phyloP scores from a whole-genome alignment of 2,329 filamentous ascomycete species.

The Sphaerulina populicola region DNA sequence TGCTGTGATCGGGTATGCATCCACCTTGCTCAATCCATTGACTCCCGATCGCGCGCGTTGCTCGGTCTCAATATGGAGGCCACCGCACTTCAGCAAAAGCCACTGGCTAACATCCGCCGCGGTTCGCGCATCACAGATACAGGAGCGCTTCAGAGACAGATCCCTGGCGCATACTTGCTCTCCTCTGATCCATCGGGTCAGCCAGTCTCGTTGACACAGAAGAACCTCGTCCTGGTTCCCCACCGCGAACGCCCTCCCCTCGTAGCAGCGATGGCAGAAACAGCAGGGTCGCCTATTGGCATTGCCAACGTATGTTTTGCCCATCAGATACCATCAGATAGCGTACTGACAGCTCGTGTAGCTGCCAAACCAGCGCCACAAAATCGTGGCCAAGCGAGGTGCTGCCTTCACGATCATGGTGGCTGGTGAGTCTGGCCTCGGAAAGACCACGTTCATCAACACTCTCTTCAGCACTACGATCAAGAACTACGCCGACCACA shows the following conservation, averaged over 20 bases:
- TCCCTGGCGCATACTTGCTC: constrained; percentile 10
- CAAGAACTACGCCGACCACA: constrained; percentile 99
- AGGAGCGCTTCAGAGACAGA: constrained; percentile 5
- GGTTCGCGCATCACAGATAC: not conserved
- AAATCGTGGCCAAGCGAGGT: constrained; percentile 73
- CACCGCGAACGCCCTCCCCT: constrained; percentile 4
- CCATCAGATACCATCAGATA: not conserved
- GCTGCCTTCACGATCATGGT: constrained; percentile 99
- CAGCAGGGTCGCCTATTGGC: constrained; percentile 56
- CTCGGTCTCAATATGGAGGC: not conserved
- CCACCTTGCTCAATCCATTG: not conserved
- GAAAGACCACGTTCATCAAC: constrained; percentile 99
- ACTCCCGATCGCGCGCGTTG: constrained; percentile 3
- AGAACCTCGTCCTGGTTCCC: constrained; percentile 8
- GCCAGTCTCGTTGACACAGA: constrained; percentile 3
- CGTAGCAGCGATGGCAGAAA: constrained; percentile 50
- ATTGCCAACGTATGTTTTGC: constrained; percentile 60
- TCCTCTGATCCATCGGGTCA: constrained; percentile 2
- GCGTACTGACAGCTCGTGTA: constrained; percentile 37
- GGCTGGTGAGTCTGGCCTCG: constrained; percentile 93
- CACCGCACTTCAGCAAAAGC: constrained; percentile 2
- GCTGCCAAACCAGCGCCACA: constrained; percentile 65
- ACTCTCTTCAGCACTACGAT: constrained; percentile 99
- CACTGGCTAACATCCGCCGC: constrained; percentile 8
- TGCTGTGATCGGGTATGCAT: not conserved